A percentile compares a stretch with the other conserved stretches of the same genome.
phyloP scores from a whole-genome alignment of 495 filamentous ascomycete genomes.

The Durotheca rogersii region DNA sequence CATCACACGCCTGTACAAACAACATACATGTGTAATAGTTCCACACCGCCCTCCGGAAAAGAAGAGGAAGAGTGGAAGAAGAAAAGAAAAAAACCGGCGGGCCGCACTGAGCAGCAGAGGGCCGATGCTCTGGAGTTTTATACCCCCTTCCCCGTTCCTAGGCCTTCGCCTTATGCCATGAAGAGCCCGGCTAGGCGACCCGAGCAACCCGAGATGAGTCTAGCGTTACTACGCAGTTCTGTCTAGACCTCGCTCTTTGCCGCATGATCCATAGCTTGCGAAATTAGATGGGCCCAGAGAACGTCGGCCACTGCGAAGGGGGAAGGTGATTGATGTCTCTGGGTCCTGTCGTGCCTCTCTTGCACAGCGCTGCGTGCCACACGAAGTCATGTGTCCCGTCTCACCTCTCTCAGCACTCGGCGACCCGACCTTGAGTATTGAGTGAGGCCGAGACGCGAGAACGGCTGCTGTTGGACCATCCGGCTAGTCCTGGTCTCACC shows the following conservation, averaged over 20 bases:
- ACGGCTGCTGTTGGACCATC: too few species aligned
- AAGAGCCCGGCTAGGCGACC: constrained; percentile 23
- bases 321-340: constrained; percentile 25
- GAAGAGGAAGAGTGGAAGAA: too few species aligned
- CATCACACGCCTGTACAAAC: too few species aligned
- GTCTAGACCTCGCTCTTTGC: constrained; percentile 27
- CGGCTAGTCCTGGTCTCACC: constrained; percentile 20
- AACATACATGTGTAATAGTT: too few species aligned
- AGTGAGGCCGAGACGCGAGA: too few species aligned
- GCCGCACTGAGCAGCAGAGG: too few species aligned
- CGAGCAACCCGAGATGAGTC: constrained; percentile 23
- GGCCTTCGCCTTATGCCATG: constrained; percentile 12
- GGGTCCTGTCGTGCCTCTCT: constrained; percentile 20
- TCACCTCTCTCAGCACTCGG: constrained; percentile 6
- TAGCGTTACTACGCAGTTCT: constrained; percentile 28
- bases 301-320: too few species aligned
- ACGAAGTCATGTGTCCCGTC: constrained; percentile 29
- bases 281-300: too few species aligned
- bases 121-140: constrained; percentile 20
- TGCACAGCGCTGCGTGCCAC: constrained; percentile 24
- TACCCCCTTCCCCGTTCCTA: constrained; percentile 20
- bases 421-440: too few species aligned
- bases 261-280: constrained; percentile 4
- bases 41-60: too few species aligned
- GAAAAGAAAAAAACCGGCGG: too few species aligned